Conservation (phyloP, 148 eudicot species). For the Cornus suecica region DNA sequence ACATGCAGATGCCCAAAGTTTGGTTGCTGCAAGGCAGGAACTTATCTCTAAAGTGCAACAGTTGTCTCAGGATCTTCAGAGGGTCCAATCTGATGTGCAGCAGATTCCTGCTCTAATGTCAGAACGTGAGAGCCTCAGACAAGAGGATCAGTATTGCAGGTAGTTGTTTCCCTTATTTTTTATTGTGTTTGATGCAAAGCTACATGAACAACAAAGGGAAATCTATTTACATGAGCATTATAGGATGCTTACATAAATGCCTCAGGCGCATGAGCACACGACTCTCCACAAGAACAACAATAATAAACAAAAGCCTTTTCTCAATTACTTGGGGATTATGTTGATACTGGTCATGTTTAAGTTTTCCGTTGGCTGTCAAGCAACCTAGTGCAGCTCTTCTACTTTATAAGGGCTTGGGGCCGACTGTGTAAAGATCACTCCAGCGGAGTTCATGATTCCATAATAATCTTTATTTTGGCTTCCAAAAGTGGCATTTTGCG, state of each 20-base stretch:
- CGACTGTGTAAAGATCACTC: too few relatives aligned
- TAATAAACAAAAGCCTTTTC: too few relatives aligned
- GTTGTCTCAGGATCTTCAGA: conserved; percentile 63
- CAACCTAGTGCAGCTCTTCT: too few relatives aligned
- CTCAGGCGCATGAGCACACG: background rate
- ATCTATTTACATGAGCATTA: background rate
- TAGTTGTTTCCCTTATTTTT: conserved; percentile 22
- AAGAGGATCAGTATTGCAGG: conserved; percentile 95
- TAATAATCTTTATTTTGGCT: background rate
- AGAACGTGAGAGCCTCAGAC: conserved; percentile 75
- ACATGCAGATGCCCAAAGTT: conserved; percentile 73
- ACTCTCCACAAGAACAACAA: too few relatives aligned
- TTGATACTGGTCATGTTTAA: too few relatives aligned
- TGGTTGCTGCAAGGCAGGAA: conserved; percentile 75
- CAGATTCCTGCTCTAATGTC: conserved; percentile 73
- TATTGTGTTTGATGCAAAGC: background rate
- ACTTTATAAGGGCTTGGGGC: too few relatives aligned
- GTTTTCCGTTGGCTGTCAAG: too few relatives aligned
- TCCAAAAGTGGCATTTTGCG: background rate
- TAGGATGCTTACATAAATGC: background rate
- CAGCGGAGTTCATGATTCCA: too few relatives aligned
- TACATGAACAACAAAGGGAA: background rate
- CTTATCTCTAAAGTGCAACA: conserved; percentile 69
- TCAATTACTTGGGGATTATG: too few relatives aligned
- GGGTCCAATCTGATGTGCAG: conserved; percentile 60